A percentile compares a stretch with the other conserved stretches of the same genome.
phyloP scores from a whole-genome alignment of 2,329 filamentous ascomycete species.

The Xylaria sp. region DNA sequence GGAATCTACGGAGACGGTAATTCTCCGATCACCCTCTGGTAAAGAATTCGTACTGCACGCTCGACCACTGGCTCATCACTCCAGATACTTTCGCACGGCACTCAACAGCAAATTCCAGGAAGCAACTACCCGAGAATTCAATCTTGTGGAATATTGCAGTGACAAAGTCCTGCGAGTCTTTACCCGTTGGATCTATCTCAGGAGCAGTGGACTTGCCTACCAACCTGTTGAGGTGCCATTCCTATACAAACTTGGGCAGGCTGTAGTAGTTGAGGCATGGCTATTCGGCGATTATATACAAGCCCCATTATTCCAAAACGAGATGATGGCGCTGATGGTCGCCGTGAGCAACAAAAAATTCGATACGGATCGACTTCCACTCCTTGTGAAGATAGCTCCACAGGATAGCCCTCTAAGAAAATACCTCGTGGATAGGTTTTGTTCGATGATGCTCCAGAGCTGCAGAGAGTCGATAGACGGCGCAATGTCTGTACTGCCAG shows the following conservation, averaged over 20 bases:
- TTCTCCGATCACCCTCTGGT: neutral
- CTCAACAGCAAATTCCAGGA: neutral
- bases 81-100: slow-evolving; percentile 6
- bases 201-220: neutral
- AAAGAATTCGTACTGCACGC: neutral
- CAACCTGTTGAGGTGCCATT: neutral
- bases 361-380: too few relatives aligned
- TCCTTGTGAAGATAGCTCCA: too few relatives aligned
- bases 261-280: neutral
- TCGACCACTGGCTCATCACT: slow-evolving; percentile 4
- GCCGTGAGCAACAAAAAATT: neutral
- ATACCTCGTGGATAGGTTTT: too few relatives aligned
- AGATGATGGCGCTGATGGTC: slow-evolving; percentile 7
- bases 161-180: neutral
- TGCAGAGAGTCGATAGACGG: too few relatives aligned
- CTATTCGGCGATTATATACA: slow-evolving; percentile 4
- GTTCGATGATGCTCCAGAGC: too few relatives aligned
- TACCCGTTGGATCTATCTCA: neutral
- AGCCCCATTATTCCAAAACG: slow-evolving; percentile 29
- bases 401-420: too few relatives aligned
- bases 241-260: neutral
- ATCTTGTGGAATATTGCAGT: neutral
- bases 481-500: too few relatives aligned
- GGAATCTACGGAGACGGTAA: neutral
- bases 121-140: neutral